phyloP scores from a whole-genome alignment of 371 early-diverging fungal species.

The Batkoa obscura region DNA sequence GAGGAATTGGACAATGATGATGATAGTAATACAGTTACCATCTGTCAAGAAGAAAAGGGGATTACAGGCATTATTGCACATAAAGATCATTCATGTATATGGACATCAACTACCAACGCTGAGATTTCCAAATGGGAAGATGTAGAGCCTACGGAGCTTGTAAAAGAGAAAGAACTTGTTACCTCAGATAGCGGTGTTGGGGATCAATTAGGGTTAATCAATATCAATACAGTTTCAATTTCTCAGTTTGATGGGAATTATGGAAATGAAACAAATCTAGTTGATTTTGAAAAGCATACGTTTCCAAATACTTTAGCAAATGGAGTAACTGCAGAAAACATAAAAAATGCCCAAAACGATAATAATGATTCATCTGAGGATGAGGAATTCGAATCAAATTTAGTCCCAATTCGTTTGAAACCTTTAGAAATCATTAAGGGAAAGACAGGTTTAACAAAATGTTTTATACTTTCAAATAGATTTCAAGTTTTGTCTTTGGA shows the following conservation, averaged over 20 bases:
- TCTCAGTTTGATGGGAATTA: no score
- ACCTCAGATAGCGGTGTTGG: background rate
- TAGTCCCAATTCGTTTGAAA: background rate
- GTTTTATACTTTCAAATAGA: constrained; percentile 56
- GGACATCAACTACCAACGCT: constrained; percentile 78
- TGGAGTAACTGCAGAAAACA: no score
- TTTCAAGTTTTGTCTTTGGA: constrained; percentile 75
- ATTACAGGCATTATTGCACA: constrained; percentile 56
- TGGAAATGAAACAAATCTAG: no score
- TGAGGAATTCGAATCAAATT: background rate
- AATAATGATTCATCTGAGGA: no score
- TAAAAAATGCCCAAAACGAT: no score
- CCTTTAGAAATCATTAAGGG: constrained; percentile 15
- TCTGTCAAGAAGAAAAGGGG: constrained; percentile 65
- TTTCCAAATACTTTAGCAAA: no score
- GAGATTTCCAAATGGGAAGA: constrained; percentile 62
- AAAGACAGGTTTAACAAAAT: constrained; percentile 40
- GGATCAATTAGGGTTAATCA: background rate
- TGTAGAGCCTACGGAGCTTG: background rate
- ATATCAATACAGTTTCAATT: no score
- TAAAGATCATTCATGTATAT: constrained; percentile 58
- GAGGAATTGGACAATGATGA: constrained; percentile 17
- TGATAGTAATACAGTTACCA: constrained; percentile 53
- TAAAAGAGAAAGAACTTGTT: no score
- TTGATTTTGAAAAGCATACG: no score